Conservation (phyloP, 139 green algal genomes). For the Picochlorum sp. region DNA sequence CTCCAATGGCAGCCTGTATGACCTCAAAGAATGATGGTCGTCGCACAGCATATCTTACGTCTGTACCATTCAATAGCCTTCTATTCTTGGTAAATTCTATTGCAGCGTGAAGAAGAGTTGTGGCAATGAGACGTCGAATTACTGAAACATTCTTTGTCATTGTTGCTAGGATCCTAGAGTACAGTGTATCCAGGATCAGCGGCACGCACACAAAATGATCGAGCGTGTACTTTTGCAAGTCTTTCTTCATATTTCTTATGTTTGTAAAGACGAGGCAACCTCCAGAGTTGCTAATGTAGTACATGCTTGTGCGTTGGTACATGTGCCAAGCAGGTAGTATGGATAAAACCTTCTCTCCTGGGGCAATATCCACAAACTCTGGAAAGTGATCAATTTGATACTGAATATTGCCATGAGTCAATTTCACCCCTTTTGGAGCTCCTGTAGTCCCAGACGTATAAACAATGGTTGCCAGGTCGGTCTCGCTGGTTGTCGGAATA, state of each 20-base stretch:
- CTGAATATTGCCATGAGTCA: conserved; percentile 77
- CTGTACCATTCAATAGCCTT: conserved; percentile 44
- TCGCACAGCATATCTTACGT: conserved; percentile 38
- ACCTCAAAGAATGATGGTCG: conserved; percentile 15
- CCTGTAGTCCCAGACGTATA: conserved; percentile 74
- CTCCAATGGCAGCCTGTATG: conserved; percentile 39
- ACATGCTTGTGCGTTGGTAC: conserved; percentile 63
- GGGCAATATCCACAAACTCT: conserved; percentile 43
- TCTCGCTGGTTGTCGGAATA: not conserved
- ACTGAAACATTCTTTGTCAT: conserved; percentile 35
- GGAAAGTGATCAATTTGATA: conserved; percentile 62
- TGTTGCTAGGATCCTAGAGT: conserved; percentile 57
- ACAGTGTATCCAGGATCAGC: conserved; percentile 83
- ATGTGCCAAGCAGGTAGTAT: conserved; percentile 95
- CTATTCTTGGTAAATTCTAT: conserved; percentile 35
- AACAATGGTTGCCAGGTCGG: conserved; percentile 60
- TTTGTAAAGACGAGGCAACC: conserved; percentile 63
- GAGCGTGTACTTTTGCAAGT: conserved; percentile 57
- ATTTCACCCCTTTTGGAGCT: conserved; percentile 57
- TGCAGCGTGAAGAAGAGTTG: conserved; percentile 45
- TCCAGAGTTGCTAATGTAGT: conserved; percentile 47
- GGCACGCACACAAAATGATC: conserved; percentile 88
- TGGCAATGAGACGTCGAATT: conserved; percentile 37
- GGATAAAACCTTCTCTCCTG: conserved; percentile 51
- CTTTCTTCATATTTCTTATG: conserved; percentile 70